A percentile compares a stretch with the other conserved stretches of the same genome.
Evolutionary conservation across 1,284 basidiomycete genomes (phyloP).

Genomic region (Boletellus deceptivus): DNA sequence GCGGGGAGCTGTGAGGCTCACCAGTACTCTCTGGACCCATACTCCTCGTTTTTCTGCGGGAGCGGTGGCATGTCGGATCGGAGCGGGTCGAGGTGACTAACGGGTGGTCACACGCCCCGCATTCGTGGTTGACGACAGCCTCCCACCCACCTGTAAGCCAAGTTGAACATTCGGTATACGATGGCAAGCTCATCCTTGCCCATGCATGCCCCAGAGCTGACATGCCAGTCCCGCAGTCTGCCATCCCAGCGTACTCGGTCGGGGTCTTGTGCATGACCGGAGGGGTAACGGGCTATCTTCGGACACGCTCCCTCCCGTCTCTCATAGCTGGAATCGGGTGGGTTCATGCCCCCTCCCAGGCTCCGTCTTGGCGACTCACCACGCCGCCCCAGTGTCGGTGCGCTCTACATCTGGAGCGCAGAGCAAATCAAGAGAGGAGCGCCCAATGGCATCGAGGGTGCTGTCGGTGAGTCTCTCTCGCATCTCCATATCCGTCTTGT

Average conservation of each 20-base stretch:
- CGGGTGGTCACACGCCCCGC: constrained; percentile 19
- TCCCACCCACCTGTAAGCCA: constrained; percentile 23
- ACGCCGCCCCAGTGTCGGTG: constrained; percentile 56
- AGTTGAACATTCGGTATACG: constrained; percentile 14
- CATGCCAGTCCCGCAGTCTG: constrained; percentile 53
- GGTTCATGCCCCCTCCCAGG: constrained; percentile 14
- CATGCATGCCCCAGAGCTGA: constrained; percentile 18
- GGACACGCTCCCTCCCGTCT: constrained; percentile 74
- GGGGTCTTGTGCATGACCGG: constrained; percentile 76
- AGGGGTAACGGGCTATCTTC: constrained; percentile 67
- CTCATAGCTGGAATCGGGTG: constrained; percentile 78
- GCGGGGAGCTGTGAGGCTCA: constrained; percentile 10
- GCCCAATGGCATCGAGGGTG: constrained; percentile 70
- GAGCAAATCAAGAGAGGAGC: constrained; percentile 71
- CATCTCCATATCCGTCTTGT: not conserved
- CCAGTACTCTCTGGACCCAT: constrained; percentile 30
- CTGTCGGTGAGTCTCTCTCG: constrained; percentile 55
- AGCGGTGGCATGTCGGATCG: constrained; percentile 12
- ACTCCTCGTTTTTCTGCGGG: constrained; percentile 25
- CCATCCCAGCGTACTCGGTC: constrained; percentile 78
- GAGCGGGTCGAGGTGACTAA: not conserved
- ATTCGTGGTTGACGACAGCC: constrained; percentile 4
- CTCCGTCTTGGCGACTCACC: not conserved
- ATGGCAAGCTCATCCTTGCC: constrained; percentile 30
- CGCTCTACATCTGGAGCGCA: constrained; percentile 73